Conservation (phyloP, 345 rosid species). For the Microcos paniculata region DNA sequence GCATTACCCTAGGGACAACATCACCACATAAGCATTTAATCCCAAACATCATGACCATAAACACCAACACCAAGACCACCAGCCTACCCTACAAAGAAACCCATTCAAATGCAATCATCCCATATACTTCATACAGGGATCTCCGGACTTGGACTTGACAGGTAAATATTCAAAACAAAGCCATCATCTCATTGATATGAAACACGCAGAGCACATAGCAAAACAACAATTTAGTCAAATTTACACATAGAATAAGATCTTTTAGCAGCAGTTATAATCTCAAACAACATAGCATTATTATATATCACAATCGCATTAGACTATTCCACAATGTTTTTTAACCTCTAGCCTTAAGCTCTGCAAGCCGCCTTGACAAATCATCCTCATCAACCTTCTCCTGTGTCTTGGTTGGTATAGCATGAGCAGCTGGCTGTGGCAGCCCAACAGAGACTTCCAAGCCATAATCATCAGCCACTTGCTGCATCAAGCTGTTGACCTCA, state of each 20-base stretch:
- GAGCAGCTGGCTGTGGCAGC: constrained; percentile 92
- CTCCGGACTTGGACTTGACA: background rate
- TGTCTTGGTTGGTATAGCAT: constrained; percentile 72
- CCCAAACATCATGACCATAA: background rate
- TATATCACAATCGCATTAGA: constrained; percentile 3
- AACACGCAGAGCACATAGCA: background rate
- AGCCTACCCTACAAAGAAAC: background rate
- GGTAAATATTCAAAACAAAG: background rate
- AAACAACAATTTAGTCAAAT: constrained; percentile 19
- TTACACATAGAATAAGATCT: constrained; percentile 16
- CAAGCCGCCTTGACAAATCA: constrained; percentile 93
- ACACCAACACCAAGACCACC: background rate
- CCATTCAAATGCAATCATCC: background rate
- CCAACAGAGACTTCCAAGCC: constrained; percentile 98
- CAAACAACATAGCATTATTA: background rate
- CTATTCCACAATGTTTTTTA: constrained; percentile 20
- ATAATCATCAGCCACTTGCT: constrained; percentile 98
- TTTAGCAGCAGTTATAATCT: constrained; percentile 6
- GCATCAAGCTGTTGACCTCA: constrained; percentile 98
- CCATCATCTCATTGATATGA: constrained; percentile 18
- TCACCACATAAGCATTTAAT: background rate
- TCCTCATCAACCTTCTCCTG: constrained; percentile 97
- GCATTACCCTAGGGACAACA: background rate
- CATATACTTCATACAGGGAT: background rate
- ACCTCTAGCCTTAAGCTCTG: constrained; percentile 92